Conservation (phyloP, 306 rosid species). For the Castanospermum australe region DNA sequence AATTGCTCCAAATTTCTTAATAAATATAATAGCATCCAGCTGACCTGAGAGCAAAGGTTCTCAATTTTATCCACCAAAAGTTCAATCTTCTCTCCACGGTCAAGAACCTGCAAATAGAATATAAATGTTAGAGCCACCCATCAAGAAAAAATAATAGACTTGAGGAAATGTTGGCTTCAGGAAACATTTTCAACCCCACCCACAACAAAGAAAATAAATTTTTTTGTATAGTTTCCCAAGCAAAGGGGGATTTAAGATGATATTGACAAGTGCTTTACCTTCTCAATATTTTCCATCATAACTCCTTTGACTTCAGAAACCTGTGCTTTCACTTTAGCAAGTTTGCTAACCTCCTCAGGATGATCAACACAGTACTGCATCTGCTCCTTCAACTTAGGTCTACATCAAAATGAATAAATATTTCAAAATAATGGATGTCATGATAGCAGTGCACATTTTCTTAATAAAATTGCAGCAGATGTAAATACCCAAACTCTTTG, state of each 20-base stretch:
- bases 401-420: background rate
- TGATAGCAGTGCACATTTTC: background rate
- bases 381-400: conserved; percentile 64
- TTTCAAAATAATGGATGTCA: background rate
- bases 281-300: conserved; percentile 68
- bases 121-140: background rate
- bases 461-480: background rate
- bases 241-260: background rate
- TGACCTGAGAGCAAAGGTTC: conserved; percentile 59
- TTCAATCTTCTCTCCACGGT: conserved; percentile 66
- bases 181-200: background rate
- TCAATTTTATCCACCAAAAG: conserved; percentile 63
- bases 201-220: background rate
- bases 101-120: conserved; percentile 45
- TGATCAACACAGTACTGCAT: conserved; percentile 66
- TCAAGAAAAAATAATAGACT: background rate
- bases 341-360: conserved; percentile 61
- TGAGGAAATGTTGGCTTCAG: background rate
- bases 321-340: conserved; percentile 64
- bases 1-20: background rate
- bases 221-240: too few relatives aligned
- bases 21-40: background rate
- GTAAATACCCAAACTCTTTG: conserved; percentile 58
- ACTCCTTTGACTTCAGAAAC: conserved; percentile 68
- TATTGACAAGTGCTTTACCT: conserved; percentile 34